Base-by-base conservation (phyloP, 257 asterid genomes). In the Misopates orontium region DNA sequence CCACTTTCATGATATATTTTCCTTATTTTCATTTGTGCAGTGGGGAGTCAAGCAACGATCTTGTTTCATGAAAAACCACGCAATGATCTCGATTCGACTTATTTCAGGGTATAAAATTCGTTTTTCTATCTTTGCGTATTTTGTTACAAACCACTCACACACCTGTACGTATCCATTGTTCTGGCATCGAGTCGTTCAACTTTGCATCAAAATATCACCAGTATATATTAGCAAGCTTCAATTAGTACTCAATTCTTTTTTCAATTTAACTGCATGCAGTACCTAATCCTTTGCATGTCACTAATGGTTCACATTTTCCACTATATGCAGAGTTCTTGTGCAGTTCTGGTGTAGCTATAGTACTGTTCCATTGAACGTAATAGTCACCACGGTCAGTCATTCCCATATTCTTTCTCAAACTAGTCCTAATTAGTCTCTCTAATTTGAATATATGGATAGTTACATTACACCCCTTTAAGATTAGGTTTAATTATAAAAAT, bases 271-370 rank as follows among this genome's bases (percentile, higher is more conserved):
- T n/a, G n/a, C n/a, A n/a, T n/a, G n/a, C n/a, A n/a, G n/a, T n/a
- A n/a, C n/a, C n/a, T n/a, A n/a, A n/a, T n/a, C n/a, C n/a, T n/a
- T n/a, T n/a, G n/a, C 8, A 11, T 22, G 16, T 10, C 23, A 4
- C 19, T 17, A 13, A 32, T 13, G n/a, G 18, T 39, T 20, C 3
- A 55, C 24, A 11, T 59, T 39, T 41, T 51, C 21, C 16, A 42
- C 24, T 17, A 39, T 25, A 36, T 75, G 77, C 86, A 91, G 98
- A 77, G 84, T 89, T 60, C 61, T 86, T 16, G 95, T 91, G 60
- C 98, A 91, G 71, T 82, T 89, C 69, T 91, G 98, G 96, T 91
- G 96, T 71, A 89, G 96, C 86, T 87, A 85, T 60, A 81, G 90
- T 84, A 91, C 95, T 1, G 90, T 87, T 56, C 87, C 95, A 8